Evolutionary conservation across 345 rosid species (phyloP).

Genomic region (Cochlearia excelsa): DNA sequence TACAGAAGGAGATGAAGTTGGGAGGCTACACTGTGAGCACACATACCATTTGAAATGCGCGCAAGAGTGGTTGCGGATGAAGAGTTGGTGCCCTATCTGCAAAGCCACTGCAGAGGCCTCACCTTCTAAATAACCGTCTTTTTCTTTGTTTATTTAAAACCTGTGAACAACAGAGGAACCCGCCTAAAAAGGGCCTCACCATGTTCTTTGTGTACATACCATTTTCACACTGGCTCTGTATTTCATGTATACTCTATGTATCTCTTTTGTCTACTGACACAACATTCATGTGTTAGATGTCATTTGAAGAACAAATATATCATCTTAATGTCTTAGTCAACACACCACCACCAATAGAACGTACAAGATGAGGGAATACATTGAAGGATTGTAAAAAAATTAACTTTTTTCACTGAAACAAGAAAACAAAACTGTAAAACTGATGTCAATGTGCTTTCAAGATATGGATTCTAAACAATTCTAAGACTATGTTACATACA

Average conservation of each 20-base stretch:
- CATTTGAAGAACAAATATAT: conserved; percentile 12
- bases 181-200: conserved; percentile 10
- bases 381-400: conserved; percentile 4
- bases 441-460: conserved; percentile 66
- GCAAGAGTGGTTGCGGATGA: conserved; percentile 80
- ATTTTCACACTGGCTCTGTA: conserved; percentile 11
- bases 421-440: conserved; percentile 32
- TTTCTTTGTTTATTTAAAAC: conserved; percentile 15
- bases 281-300: conserved; percentile 1
- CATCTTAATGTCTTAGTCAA: not conserved
- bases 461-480: conserved; percentile 68
- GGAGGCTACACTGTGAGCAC: conserved; percentile 78
- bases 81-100: conserved; percentile 97
- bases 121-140: conserved; percentile 31
- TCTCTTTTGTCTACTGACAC: conserved; percentile 9
- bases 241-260: not conserved
- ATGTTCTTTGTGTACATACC: conserved; percentile 35
- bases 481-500: conserved; percentile 73
- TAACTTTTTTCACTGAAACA: conserved; percentile 17
- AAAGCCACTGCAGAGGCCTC: conserved; percentile 59
- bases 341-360: not conserved
- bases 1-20: conserved; percentile 65
- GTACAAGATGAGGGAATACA: not conserved
- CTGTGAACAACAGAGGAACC: conserved; percentile 29
- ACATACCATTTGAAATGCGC: conserved; percentile 60